Base-by-base conservation (phyloP, 2,329 filamentous ascomycete species). In the Claviceps humidiphila region DNA sequence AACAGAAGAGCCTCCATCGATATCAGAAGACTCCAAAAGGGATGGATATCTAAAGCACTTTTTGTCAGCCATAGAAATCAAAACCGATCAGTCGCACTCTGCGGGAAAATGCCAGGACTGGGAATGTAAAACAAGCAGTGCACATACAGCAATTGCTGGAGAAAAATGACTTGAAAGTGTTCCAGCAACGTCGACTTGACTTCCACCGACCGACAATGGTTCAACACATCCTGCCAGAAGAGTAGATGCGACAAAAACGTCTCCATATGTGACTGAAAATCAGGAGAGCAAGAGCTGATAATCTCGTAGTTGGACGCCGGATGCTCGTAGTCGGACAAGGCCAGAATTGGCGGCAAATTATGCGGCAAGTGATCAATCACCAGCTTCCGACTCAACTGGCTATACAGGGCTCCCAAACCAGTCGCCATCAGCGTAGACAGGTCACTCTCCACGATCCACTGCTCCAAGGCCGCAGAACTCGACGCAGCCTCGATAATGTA, bases 211-310 rank as follows among this genome's bases (percentile, higher is more conserved):
- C 84, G 82, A 71, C 93, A 98, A 68, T 97, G 91, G 65, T 97
- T 93, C 55, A 98, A 74, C 38, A 96, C 90, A 66, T 98, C 93
- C 69, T 98, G 93, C 93, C 93, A 98, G 64, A 98, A 98, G 5
- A 94, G 74, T 48, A 98, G 76, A 64, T 97, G 94, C 0, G 93
- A 95, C 43, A 98, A 75, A 62, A 98, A 98, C 0, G 90, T 95
- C 51, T 91, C 84, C 62, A 97, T 80, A 60, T 96, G 88, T n/a
- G 82, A 78, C 61, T 88, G 85, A 56, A 94, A 89, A 54, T 89
- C 81, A 1, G 78, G 73, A 2, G 84, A 82, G 64, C 85, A 84
- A 48, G 88, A 83, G 68, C 81, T 82, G 60, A 89, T 80, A 58
- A 90, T 79, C 61, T 88, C 80, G 60, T 82, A 76, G 58, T 81